These are phyloP conservation scores for Xylariaceae sp. DNA, from an alignment of 2,329 filamentous ascomycete species.

Conservation along the genomic window DNA sequence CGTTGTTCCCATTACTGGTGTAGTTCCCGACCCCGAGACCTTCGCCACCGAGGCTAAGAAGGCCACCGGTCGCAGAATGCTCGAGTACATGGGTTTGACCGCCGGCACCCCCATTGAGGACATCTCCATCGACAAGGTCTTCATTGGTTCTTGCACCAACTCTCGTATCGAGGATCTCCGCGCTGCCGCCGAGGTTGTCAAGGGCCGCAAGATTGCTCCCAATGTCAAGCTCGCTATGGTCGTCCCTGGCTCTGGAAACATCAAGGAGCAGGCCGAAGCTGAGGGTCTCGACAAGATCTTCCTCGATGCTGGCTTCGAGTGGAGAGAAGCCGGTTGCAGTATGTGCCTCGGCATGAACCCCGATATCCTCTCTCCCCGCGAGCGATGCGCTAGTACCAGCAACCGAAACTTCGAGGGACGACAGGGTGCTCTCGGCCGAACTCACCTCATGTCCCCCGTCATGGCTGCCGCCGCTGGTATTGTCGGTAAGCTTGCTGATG, in stretches of 20 bases:
- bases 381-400: slow-evolving; percentile 90
- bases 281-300: slow-evolving; percentile 96
- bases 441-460: slow-evolving; percentile 93
- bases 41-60: slow-evolving; percentile 79
- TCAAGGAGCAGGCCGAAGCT: slow-evolving; percentile 84
- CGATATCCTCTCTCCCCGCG: slow-evolving; percentile 85
- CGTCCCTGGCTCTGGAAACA: slow-evolving; percentile 88
- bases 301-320: slow-evolving; percentile 86
- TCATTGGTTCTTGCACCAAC: slow-evolving; percentile 97
- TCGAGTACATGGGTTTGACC: slow-evolving; percentile 94
- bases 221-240: slow-evolving; percentile 96
- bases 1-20: slow-evolving; percentile 86
- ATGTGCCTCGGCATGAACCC: slow-evolving; percentile 99
- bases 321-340: slow-evolving; percentile 95
- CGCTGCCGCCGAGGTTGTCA: slow-evolving; percentile 77
- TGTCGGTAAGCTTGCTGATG: slow-evolving; percentile 84
- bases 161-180: slow-evolving; percentile 93
- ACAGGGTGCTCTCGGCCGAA: slow-evolving; percentile 85
- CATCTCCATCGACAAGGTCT: slow-evolving; percentile 89
- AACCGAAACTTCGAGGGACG: slow-evolving; percentile 98
- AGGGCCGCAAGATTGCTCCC: slow-evolving; percentile 77
- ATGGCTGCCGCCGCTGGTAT: slow-evolving; percentile 93
- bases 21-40: slow-evolving; percentile 84
- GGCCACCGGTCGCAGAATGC: slow-evolving; percentile 68
- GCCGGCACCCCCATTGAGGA: slow-evolving; percentile 87